A percentile compares a stretch with the other conserved stretches of the same genome.
Conservation (phyloP, 2,329 filamentous ascomycete species). For the Grosmannia serpens region DNA sequence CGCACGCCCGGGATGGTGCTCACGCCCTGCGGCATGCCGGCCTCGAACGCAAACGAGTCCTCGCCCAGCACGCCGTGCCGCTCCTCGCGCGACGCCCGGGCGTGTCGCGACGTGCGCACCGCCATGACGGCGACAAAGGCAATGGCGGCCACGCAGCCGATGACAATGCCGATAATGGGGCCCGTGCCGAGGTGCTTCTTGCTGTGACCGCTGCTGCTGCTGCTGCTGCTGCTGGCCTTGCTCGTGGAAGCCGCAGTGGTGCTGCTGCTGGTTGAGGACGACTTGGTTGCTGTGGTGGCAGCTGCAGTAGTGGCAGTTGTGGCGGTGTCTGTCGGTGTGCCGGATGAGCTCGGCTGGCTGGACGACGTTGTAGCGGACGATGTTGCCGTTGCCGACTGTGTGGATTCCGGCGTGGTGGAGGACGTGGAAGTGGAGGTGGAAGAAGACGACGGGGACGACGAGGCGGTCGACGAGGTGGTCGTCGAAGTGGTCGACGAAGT, state of each 20-base stretch:
- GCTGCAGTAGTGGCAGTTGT: background rate
- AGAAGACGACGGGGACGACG: background rate
- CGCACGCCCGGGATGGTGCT: no score
- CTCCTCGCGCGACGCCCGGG: background rate
- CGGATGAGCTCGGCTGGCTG: background rate
- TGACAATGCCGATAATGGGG: background rate
- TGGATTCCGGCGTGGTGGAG: background rate
- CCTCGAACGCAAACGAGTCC: background rate
- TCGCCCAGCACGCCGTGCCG: background rate
- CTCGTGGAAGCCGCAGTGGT: no score
- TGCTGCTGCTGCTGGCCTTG: background rate
- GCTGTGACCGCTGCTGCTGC: background rate
- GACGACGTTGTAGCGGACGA: background rate
- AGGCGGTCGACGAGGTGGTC: background rate
- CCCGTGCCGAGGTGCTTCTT: background rate
- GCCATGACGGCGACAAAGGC: background rate
- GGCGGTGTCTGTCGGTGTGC: background rate
- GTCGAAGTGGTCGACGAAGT: background rate
- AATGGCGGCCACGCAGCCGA: background rate
- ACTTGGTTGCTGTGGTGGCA: background rate
- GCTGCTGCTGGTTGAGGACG: background rate
- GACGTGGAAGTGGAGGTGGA: background rate
- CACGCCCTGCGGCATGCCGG: background rate
- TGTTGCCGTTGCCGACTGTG: background rate
- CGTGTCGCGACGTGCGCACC: background rate